Percentiles rank a stretch among this genome's conserved stretches.
Evolutionary conservation across 352 stramenopile species (phyloP).

Genomic region (Globisporangium echinulatum): DNA sequence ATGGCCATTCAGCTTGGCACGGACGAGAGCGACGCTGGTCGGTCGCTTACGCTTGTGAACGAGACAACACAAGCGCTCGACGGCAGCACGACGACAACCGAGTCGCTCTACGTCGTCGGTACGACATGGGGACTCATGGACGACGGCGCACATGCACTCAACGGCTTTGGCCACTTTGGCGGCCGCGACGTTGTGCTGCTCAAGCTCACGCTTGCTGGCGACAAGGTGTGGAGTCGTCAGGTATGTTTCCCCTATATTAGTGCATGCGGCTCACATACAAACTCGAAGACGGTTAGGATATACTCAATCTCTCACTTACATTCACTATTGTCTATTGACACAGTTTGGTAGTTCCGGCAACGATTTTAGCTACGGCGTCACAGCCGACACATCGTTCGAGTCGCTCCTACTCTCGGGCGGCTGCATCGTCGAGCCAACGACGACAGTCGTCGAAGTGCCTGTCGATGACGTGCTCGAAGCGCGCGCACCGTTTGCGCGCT

Average conservation of each 20-base stretch:
- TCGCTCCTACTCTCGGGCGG: conserved; percentile 51
- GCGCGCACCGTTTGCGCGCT: conserved; percentile 26
- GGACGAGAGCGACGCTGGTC: conserved; percentile 44
- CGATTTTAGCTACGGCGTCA: conserved; percentile 53
- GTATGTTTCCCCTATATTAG: conserved; percentile 11
- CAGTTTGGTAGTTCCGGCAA: conserved; percentile 62
- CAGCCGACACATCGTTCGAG: conserved; percentile 35
- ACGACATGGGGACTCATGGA: conserved; percentile 72
- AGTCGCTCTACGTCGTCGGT: conserved; percentile 53
- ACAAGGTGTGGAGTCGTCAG: conserved; percentile 66
- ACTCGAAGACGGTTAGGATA: too few species aligned
- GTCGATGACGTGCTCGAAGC: conserved; percentile 35
- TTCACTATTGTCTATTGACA: background rate
- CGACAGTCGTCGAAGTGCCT: conserved; percentile 37
- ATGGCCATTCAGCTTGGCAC: conserved; percentile 32
- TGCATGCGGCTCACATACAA: too few species aligned
- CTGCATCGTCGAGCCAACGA: conserved; percentile 30
- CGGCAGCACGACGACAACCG: conserved; percentile 4
- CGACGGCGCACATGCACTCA: conserved; percentile 57
- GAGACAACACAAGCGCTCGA: conserved; percentile 18
- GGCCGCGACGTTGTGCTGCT: conserved; percentile 62
- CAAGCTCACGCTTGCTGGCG: conserved; percentile 35
- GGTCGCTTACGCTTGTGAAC: conserved; percentile 44
- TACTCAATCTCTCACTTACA: background rate
- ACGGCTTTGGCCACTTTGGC: conserved; percentile 62